Conservation (phyloP, 768 basidiomycete species). For the Suillus lakei region DNA sequence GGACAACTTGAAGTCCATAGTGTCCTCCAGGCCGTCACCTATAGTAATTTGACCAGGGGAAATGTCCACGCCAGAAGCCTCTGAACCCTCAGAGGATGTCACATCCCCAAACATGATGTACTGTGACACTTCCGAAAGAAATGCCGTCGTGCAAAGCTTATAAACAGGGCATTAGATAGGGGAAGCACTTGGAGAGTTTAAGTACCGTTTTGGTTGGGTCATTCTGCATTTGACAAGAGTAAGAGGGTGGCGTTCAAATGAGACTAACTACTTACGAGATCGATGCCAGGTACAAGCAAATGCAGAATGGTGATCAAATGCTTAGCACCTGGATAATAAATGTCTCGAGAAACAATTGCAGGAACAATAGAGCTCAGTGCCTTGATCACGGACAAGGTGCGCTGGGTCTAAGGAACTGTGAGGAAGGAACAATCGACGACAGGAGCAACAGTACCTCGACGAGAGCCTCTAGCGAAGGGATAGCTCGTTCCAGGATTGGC, state of each 20-base stretch:
- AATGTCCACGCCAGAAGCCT: background rate
- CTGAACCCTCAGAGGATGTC: conserved; percentile 41
- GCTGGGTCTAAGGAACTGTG: conserved; percentile 60
- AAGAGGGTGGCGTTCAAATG: background rate
- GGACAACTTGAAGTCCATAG: conserved; percentile 38
- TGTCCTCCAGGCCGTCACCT: background rate
- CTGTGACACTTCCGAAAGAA: conserved; percentile 75
- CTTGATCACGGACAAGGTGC: conserved; percentile 86
- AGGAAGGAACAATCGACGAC: background rate
- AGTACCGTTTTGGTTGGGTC: conserved; percentile 77
- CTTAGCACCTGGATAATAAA: conserved; percentile 84
- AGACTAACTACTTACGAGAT: conserved; percentile 57
- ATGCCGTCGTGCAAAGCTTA: conserved; percentile 75
- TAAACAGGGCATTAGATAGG: conserved; percentile 16
- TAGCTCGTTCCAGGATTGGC: conserved; percentile 80
- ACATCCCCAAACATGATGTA: conserved; percentile 77
- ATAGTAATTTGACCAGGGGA: conserved; percentile 4
- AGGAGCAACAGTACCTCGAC: conserved; percentile 60
- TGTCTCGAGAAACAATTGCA: conserved; percentile 76
- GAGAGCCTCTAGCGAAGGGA: conserved; percentile 87
- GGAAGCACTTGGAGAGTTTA: conserved; percentile 1
- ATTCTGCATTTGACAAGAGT: conserved; percentile 48
- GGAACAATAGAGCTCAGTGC: conserved; percentile 82
- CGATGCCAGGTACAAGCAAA: conserved; percentile 84
- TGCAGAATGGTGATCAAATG: conserved; percentile 81